phyloP scores from a whole-genome alignment of 1,284 basidiomycete species.

The Pterula multifida region DNA sequence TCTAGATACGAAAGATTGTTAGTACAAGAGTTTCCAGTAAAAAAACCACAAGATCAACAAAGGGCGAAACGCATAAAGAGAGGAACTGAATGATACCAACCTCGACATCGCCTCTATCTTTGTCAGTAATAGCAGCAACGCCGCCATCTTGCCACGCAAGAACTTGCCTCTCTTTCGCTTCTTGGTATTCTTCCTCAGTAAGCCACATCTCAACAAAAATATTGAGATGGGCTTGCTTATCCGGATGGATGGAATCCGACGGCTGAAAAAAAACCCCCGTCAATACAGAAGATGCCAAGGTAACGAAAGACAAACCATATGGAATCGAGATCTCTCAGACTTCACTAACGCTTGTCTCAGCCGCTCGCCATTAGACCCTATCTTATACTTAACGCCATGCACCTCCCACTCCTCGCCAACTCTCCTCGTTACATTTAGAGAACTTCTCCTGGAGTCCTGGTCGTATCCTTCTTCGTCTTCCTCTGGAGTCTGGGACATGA shows the following conservation, averaged over 20 bases:
- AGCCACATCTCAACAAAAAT: constrained; percentile 68
- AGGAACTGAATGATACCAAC: neutral
- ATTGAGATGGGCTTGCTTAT: constrained; percentile 50
- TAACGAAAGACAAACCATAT: constrained; percentile 44
- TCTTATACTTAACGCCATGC: constrained; percentile 56
- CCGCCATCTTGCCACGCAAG: constrained; percentile 37
- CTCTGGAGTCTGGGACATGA: constrained; percentile 14
- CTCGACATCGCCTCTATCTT: neutral
- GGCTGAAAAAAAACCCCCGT: constrained; percentile 33
- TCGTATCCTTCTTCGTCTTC: constrained; percentile 17
- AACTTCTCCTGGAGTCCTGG: constrained; percentile 31
- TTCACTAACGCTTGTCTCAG: constrained; percentile 57
- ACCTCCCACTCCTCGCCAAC: constrained; percentile 68
- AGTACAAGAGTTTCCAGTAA: neutral
- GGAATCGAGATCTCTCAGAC: constrained; percentile 52
- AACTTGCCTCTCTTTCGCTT: constrained; percentile 45
- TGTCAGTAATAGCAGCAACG: neutral
- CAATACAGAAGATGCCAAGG: constrained; percentile 5
- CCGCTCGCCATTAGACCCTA: constrained; percentile 57
- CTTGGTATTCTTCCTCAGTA: constrained; percentile 57
- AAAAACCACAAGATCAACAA: neutral
- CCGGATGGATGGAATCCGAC: constrained; percentile 63
- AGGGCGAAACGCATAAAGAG: neutral
- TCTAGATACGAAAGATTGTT: constrained; percentile 19
- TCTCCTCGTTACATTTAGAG: no score